phyloP scores from a whole-genome alignment of 768 basidiomycete genomes.

The Rhizopogon vesiculosus region DNA sequence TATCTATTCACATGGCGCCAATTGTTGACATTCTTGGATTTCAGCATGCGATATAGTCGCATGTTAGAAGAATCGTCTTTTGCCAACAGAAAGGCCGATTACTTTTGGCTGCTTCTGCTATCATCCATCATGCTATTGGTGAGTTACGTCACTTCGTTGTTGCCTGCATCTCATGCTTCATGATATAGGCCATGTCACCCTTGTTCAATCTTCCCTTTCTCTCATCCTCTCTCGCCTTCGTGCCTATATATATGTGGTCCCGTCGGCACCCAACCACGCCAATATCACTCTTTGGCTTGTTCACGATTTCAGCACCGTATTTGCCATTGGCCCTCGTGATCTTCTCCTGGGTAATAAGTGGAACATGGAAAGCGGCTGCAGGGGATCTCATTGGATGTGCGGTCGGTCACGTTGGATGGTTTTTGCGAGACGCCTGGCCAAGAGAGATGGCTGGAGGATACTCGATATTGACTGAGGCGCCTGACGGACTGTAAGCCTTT shows the following conservation, averaged over 20 bases:
- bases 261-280: constrained; percentile 90
- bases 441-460: constrained; percentile 79
- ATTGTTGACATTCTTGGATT: neutral
- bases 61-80: constrained; percentile 98
- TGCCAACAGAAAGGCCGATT: constrained; percentile 86
- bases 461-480: constrained; percentile 69
- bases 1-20: neutral
- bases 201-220: constrained; percentile 91
- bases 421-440: constrained; percentile 83
- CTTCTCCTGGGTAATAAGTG: constrained; percentile 80
- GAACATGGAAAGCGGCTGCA: constrained; percentile 79
- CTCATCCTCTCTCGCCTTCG: constrained; percentile 88
- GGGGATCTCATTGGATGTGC: constrained; percentile 82
- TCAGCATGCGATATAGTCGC: constrained; percentile 92
- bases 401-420: constrained; percentile 85
- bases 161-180: neutral
- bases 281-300: constrained; percentile 92
- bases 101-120: constrained; percentile 88
- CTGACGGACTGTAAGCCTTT: constrained; percentile 57
- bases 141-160: constrained; percentile 16
- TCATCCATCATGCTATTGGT: constrained; percentile 87
- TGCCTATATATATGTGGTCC: constrained; percentile 97
- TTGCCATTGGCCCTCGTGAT: constrained; percentile 88
- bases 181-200: constrained; percentile 66
- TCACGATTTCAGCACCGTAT: constrained; percentile 95